These are phyloP conservation scores for Wickerhamiella australiensis DNA, from an alignment of 805 yeast species.

Conservation along the genomic window DNA sequence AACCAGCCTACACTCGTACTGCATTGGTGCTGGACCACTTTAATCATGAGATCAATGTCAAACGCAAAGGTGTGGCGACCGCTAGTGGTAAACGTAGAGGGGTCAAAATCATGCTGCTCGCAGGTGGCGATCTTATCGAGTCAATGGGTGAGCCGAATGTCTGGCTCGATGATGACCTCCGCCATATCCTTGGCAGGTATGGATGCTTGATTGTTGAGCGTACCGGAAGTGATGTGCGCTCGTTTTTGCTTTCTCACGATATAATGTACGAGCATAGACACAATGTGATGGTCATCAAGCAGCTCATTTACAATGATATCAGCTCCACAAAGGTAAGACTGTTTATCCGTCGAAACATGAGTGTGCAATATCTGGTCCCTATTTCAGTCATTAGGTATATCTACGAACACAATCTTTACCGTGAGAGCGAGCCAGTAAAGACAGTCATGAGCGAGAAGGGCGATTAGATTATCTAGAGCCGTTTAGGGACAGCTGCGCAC, in stretches of 20 bases:
- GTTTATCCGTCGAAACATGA: slow-evolving; percentile 89
- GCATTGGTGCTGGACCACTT: slow-evolving; percentile 94
- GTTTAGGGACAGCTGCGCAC: too few species aligned
- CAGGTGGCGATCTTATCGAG: slow-evolving; percentile 96
- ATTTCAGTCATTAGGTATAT: slow-evolving; percentile 90
- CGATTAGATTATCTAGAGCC: slow-evolving; percentile 16
- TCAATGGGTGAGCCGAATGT: slow-evolving; percentile 99
- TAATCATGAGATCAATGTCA: slow-evolving; percentile 85
- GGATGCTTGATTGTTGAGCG: slow-evolving; percentile 95
- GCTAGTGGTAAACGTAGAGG: slow-evolving; percentile 43
- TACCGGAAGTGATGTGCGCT: slow-evolving; percentile 91
- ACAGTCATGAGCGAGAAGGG: slow-evolving; percentile 42
- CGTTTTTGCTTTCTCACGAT: slow-evolving; percentile 84
- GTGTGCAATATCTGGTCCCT: slow-evolving; percentile 87
- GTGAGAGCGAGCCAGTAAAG: slow-evolving; percentile 87
- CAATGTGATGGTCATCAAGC: slow-evolving; percentile 88
- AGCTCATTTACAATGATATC: slow-evolving; percentile 90
- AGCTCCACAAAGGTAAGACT: slow-evolving; percentile 88
- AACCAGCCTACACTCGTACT: slow-evolving; percentile 81
- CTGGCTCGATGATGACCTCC: slow-evolving; percentile 93
- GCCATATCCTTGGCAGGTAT: slow-evolving; percentile 88
- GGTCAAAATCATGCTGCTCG: slow-evolving; percentile 87
- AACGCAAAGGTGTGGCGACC: slow-evolving; percentile 69
- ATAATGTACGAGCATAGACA: slow-evolving; percentile 93
- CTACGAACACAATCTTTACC: slow-evolving; percentile 79